Base-by-base conservation (phyloP, 169 alveolate species). In the Plasmodium blacklocki region DNA sequence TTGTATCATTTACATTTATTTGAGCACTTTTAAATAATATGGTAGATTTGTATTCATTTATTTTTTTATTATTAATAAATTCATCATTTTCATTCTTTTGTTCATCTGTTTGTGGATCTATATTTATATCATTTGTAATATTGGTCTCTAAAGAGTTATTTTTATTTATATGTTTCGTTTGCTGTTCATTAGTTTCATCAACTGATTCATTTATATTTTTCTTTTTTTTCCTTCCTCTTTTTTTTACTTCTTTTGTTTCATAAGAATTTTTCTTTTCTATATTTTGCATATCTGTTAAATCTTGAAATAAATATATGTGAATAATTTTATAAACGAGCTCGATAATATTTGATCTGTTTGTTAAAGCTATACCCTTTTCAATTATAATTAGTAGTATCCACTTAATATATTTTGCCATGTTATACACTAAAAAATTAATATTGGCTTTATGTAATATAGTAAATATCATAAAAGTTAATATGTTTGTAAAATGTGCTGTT, bases 381-480 rank as follows among this genome's bases (percentile, higher is more conserved):
- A 93, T 93, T 9, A 93, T 91, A 43, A 93, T 75, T 5, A 93
- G 87, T 15, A 93, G 56, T 1, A 93, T 62, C 93, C 95, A 93
- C 59, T 93, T 93, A 54, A 93, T 76, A 50, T 93, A 93, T 66
- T 93, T 93, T 12, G 88, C 91, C 29, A 91, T 76, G 29, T 75
- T 88, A 21, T 63, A 68, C 2, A 83, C 72, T 56, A 89, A 60
- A 76, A 93, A 91, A 12, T 87, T 56, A n/a, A 83, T 86, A 64
- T 89, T 92, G 4, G 96, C 88, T 63, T 75, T 89, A 73, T 88
- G 95, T 47, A 93, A 47, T 2, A 90, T 78, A 19, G 95, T 93
- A 52, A 91, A 94, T 7, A 91, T 72, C 60, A 70, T 73, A 68
- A 93, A 93, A 6, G 94, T 73, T 5, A 93, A 72, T 4, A 93